phyloP scores from a whole-genome alignment of 2,329 filamentous ascomycete species.

The Verticillium dahliae region DNA sequence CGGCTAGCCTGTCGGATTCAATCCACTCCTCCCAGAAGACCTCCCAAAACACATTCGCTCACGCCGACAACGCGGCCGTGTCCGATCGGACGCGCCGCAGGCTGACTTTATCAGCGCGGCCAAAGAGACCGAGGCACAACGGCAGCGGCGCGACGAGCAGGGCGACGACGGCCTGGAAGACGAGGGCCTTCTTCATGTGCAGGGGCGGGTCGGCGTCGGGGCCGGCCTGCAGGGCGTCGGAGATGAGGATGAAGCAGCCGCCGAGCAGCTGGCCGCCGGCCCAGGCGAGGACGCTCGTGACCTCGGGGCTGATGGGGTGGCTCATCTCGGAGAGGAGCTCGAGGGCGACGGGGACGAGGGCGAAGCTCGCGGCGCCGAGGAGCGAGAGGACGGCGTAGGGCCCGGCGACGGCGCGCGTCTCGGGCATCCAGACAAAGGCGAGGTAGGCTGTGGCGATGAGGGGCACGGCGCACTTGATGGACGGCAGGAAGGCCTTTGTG shows the following conservation, averaged over 20 bases:
- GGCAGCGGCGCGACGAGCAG: slow-evolving; percentile 60
- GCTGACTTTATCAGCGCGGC: slow-evolving; percentile 43
- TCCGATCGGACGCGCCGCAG: slow-evolving; percentile 45
- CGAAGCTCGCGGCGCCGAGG: slow-evolving; percentile 74
- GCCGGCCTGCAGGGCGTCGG: slow-evolving; percentile 63
- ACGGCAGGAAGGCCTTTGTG: slow-evolving; percentile 69
- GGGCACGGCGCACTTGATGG: slow-evolving; percentile 69
- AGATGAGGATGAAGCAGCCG: slow-evolving; percentile 75
- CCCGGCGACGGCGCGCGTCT: slow-evolving; percentile 45
- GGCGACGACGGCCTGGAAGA: slow-evolving; percentile 73
- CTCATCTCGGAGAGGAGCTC: slow-evolving; percentile 85
- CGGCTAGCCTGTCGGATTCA: not conserved
- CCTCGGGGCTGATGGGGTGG: slow-evolving; percentile 79
- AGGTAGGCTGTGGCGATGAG: slow-evolving; percentile 69
- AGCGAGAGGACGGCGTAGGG: slow-evolving; percentile 71
- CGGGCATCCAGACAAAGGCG: slow-evolving; percentile 70
- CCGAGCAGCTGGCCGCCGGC: slow-evolving; percentile 79
- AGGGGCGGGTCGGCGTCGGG: slow-evolving; percentile 48
- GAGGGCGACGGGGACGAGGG: slow-evolving; percentile 73
- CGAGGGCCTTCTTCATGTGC: slow-evolving; percentile 68
- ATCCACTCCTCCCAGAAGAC: not conserved
- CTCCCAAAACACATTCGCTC: slow-evolving; percentile 2
- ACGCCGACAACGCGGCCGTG: slow-evolving; percentile 18
- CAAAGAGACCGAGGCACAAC: slow-evolving; percentile 64
- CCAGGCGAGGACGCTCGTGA: slow-evolving; percentile 81